Evolutionary conservation across 2,329 filamentous ascomycete species (phyloP), one percentile per base, ranked within the genome.

Genomic region (Colletotrichum lupini): DNA sequence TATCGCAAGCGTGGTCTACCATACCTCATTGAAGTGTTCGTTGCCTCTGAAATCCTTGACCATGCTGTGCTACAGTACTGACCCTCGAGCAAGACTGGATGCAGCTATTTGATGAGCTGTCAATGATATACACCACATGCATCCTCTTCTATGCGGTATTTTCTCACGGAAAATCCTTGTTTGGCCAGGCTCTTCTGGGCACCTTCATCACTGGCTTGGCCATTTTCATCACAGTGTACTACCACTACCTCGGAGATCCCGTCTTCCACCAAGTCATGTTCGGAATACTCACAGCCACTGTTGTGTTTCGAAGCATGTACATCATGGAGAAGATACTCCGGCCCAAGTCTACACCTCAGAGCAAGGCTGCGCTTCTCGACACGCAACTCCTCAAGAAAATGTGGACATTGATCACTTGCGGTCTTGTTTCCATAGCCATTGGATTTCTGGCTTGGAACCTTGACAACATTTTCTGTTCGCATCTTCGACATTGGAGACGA

Each of bases 21-120:
- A 62, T 28, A 62, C 60, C 16, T 46, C 60, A 8, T 62, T 62
- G 19, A 62, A 62, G n/a, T 56, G 53, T 56, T 56, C 11, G 53
- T 28, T 56, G 53, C 53, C 26, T n/a, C 42, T n/a, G 19, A 8
- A 49, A 11, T 22, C 4, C 19, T 49, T 49, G 19, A 49, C 19
- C 19, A n/a, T 49, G 42, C 7, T 19, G 16, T 49, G 42, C 19
- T 22, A 22, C 42, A 9, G 16, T 49, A 5, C 42, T 49, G 4
- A 49, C 7, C 4, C 19, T 49, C 19, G 19, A 11, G 8, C 4
- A n/a, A 49, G 42, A 49, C 42, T 49, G 42, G 42, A 49, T 49
- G 42, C 42, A 49, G 42, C 42, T 49, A 1, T 49, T 49, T 22
- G 42, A 49, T 49, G 42, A 49, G 42, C 42, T 49, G 19, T 49